These are phyloP conservation scores for Mycena amicta DNA, from an alignment of 768 basidiomycete species.

Conservation along the genomic window DNA sequence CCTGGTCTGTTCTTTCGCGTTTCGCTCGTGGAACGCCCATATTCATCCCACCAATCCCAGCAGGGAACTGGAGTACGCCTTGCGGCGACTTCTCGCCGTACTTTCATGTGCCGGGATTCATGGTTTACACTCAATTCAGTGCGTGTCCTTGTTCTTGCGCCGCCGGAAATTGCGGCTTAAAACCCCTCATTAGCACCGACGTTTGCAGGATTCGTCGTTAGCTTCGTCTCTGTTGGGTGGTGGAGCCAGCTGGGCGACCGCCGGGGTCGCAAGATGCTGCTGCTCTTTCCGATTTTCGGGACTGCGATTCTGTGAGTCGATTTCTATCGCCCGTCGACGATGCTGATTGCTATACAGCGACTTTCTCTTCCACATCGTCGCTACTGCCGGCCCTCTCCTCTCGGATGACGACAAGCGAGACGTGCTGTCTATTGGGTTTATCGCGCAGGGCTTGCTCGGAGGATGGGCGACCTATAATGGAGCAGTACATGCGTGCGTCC, in stretches of 20 bases:
- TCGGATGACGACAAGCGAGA: conserved; percentile 1
- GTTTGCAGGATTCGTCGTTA: conserved; percentile 15
- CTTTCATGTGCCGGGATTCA: conserved; percentile 8
- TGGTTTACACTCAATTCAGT: conserved; percentile 11
- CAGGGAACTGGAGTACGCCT: background rate
- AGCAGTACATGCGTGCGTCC: conserved; percentile 11
- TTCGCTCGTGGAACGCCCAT: background rate
- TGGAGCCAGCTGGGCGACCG: conserved; percentile 11
- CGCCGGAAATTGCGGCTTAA: background rate
- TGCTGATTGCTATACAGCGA: background rate
- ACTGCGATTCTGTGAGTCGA: conserved; percentile 7
- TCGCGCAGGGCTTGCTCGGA: conserved; percentile 14
- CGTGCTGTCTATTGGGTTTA: conserved; percentile 8
- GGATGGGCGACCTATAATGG: conserved; percentile 10
- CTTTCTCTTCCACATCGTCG: conserved; percentile 11
- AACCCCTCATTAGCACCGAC: background rate
- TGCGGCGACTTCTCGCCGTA: conserved; percentile 6
- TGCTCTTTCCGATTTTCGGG: conserved; percentile 2
- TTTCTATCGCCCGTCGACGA: background rate
- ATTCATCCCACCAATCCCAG: too few species aligned
- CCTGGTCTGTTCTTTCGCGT: background rate
- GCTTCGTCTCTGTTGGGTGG: conserved; percentile 15
- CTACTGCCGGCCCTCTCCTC: background rate
- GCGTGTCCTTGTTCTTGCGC: background rate
- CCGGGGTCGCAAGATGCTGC: background rate